Conservation (phyloP, 2,329 filamentous ascomycete genomes). For the Pseudocercospora ulei region DNA sequence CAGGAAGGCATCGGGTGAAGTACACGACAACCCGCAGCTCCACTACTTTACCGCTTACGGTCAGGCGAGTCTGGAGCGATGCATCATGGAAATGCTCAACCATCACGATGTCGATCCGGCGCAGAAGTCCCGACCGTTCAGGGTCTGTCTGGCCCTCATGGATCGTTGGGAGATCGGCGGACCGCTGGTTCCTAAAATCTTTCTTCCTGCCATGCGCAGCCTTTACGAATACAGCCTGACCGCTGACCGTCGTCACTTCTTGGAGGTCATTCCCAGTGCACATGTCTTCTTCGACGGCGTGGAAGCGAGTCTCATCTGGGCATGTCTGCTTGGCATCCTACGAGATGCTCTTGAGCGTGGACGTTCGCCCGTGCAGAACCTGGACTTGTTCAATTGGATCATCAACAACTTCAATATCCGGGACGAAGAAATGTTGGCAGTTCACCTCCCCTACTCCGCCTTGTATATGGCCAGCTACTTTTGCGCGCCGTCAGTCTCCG, state of each 20-base stretch:
- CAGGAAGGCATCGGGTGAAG: slow-evolving; percentile 39
- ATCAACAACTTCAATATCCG: slow-evolving; percentile 80
- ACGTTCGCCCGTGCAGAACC: slow-evolving; percentile 38
- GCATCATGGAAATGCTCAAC: slow-evolving; percentile 68
- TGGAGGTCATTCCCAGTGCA: slow-evolving; percentile 82
- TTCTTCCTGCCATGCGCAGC: slow-evolving; percentile 73
- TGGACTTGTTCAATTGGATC: slow-evolving; percentile 71
- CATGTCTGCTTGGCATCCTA: slow-evolving; percentile 26
- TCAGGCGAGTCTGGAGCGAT: slow-evolving; percentile 60
- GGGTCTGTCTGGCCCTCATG: slow-evolving; percentile 91
- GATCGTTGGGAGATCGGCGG: slow-evolving; percentile 96
- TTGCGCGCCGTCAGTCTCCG: slow-evolving; percentile 5
- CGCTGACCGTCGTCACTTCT: slow-evolving; percentile 60
- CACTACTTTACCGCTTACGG: slow-evolving; percentile 74
- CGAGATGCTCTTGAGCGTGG: slow-evolving; percentile 13
- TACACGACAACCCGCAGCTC: slow-evolving; percentile 47
- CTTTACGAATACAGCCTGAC: slow-evolving; percentile 62
- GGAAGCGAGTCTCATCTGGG: slow-evolving; percentile 83
- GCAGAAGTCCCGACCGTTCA: slow-evolving; percentile 73
- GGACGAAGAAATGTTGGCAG: slow-evolving; percentile 88
- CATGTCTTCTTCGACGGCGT: slow-evolving; percentile 96
- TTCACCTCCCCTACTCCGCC: slow-evolving; percentile 65
- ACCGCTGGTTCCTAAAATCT: slow-evolving; percentile 76
- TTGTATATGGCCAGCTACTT: slow-evolving; percentile 37
- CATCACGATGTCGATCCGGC: slow-evolving; percentile 46